Evolutionary conservation across 495 filamentous ascomycete species (phyloP).

Genomic region (Astrothelium macrocarpum): DNA sequence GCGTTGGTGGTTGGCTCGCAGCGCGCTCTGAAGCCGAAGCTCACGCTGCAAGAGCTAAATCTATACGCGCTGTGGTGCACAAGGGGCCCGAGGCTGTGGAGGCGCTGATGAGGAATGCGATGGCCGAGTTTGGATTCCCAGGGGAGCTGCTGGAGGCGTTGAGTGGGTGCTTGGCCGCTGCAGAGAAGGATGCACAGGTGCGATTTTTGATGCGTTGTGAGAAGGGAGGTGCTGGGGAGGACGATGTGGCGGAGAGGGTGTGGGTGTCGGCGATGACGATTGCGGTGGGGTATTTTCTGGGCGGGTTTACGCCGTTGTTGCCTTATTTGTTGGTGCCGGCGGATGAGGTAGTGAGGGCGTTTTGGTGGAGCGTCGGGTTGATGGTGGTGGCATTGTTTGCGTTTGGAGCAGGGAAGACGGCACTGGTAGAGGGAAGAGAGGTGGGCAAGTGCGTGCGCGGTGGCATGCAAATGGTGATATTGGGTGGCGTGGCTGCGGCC

Average conservation of each 20-base stretch:
- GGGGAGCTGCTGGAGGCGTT: slow-evolving; percentile 6
- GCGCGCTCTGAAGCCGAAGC: slow-evolving; percentile 53
- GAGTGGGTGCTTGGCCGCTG: background rate
- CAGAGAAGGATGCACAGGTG: slow-evolving; percentile 8
- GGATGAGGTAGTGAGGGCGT: slow-evolving; percentile 45
- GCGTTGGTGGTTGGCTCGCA: slow-evolving; percentile 52
- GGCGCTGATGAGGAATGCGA: slow-evolving; percentile 4
- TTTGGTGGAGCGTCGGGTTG: slow-evolving; percentile 58
- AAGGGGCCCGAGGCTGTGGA: slow-evolving; percentile 7
- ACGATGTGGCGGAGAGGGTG: slow-evolving; percentile 7
- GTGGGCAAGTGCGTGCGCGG: slow-evolving; percentile 36
- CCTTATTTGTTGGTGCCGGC: slow-evolving; percentile 64
- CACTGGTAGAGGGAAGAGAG: slow-evolving; percentile 35
- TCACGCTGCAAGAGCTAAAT: slow-evolving; percentile 11
- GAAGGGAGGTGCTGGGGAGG: background rate
- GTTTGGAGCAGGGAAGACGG: slow-evolving; percentile 65
- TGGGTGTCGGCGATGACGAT: slow-evolving; percentile 42
- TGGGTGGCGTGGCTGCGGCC: slow-evolving; percentile 56
- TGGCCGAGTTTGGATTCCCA: slow-evolving; percentile 12
- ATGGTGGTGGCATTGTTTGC: slow-evolving; percentile 61
- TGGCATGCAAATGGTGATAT: slow-evolving; percentile 55
- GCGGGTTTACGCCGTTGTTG: slow-evolving; percentile 61
- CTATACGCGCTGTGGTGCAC: slow-evolving; percentile 13
- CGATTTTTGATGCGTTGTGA: slow-evolving; percentile 21
- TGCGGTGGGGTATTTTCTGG: slow-evolving; percentile 62